These are phyloP conservation scores for Penicillium decumbens DNA, from an alignment of 2,329 filamentous ascomycete species.

Conservation along the genomic window DNA sequence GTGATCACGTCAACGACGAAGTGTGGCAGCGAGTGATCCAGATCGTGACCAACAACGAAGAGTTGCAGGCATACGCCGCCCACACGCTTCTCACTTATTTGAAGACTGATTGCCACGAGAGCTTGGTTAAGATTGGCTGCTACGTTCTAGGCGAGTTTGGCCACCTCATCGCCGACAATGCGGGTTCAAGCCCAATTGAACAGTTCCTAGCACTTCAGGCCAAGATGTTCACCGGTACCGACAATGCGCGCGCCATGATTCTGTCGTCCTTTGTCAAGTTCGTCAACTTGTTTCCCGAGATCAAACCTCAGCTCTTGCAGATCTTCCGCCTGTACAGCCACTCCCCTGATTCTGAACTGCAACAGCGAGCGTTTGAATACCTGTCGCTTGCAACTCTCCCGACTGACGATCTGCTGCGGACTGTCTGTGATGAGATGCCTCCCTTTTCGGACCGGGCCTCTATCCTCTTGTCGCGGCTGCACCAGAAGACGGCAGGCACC, in stretches of 20 bases:
- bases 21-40: constrained; percentile 99
- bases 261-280: constrained; percentile 96
- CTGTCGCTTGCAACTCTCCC: constrained; percentile 77
- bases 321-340: constrained; percentile 92
- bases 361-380: constrained; percentile 95
- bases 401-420: constrained; percentile 85
- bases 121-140: constrained; percentile 92
- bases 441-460: constrained; percentile 94
- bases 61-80: constrained; percentile 92
- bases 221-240: constrained; percentile 84
- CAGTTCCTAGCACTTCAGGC: constrained; percentile 88
- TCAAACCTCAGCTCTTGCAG: constrained; percentile 88
- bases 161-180: constrained; percentile 87
- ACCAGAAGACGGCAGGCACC: constrained; percentile 88
- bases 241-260: constrained; percentile 86
- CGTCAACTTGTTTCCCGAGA: constrained; percentile 96
- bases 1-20: constrained; percentile 97
- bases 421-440: constrained; percentile 97
- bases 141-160: constrained; percentile 97
- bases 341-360: constrained; percentile 88
- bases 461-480: constrained; percentile 81
- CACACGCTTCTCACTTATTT: constrained; percentile 89
- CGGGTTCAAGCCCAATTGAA: constrained; percentile 91
- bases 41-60: constrained; percentile 98
- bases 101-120: constrained; percentile 93